Evolutionary conservation across 2,329 filamentous ascomycete genomes (phyloP).

Genomic region (Beauveria sp.): DNA sequence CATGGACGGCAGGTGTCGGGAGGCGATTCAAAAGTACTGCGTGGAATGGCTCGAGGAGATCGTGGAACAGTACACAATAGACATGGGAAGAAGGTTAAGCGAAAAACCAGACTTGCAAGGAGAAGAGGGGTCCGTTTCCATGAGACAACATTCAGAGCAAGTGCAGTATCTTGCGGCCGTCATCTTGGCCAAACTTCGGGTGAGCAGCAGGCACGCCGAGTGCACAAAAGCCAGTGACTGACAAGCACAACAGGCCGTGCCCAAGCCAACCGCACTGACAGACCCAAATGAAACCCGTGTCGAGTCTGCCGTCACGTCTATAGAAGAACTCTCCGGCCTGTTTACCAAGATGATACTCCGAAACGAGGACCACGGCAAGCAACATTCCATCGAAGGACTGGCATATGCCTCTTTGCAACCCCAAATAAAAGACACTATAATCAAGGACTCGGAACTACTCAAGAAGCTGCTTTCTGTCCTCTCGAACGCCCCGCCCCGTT

Average conservation of each 20-base stretch:
- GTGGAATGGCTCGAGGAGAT: slow-evolving; percentile 80
- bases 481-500: slow-evolving; percentile 49
- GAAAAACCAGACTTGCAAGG: slow-evolving; percentile 52
- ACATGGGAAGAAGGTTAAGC: slow-evolving; percentile 40
- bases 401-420: slow-evolving; percentile 87
- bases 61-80: slow-evolving; percentile 62
- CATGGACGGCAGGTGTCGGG: slow-evolving; percentile 73
- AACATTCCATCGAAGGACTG: slow-evolving; percentile 79
- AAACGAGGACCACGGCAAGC: slow-evolving; percentile 48
- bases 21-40: slow-evolving; percentile 79
- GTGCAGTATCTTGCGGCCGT: slow-evolving; percentile 64
- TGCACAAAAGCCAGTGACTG: slow-evolving; percentile 26
- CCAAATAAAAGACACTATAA: slow-evolving; percentile 74
- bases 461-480: slow-evolving; percentile 60
- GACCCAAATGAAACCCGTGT: slow-evolving; percentile 37
- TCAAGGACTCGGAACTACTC: slow-evolving; percentile 60
- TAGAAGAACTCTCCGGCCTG: slow-evolving; percentile 57
- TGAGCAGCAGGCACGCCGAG: slow-evolving; percentile 19
- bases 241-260: slow-evolving; percentile 44
- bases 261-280: slow-evolving; percentile 32
- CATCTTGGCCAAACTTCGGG: slow-evolving; percentile 64
- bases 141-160: slow-evolving; percentile 53
- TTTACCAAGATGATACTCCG: slow-evolving; percentile 60
- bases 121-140: slow-evolving; percentile 49
- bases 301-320: slow-evolving; percentile 48